phyloP scores from a whole-genome alignment of 306 rosid species.

The Oxytropis ochrocephala region DNA sequence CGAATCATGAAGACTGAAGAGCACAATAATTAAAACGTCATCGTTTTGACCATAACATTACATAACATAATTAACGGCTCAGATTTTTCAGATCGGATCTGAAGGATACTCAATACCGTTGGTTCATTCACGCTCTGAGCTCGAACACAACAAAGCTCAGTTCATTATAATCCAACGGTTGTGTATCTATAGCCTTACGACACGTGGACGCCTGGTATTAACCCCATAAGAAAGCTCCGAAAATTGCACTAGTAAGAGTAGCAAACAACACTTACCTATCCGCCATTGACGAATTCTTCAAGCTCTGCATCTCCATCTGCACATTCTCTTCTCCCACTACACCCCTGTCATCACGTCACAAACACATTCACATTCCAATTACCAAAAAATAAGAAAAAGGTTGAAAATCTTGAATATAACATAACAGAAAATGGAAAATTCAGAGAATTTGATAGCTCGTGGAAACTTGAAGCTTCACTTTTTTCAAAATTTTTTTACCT shows the following conservation, averaged over 20 bases:
- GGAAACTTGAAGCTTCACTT: background rate
- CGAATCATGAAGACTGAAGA: background rate
- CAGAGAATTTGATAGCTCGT: background rate
- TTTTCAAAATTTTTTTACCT: conserved; percentile 22
- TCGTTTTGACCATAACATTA: background rate
- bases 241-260: background rate
- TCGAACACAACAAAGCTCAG: background rate
- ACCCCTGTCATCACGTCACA: conserved; percentile 26
- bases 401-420: background rate
- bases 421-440: background rate
- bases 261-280: conserved; percentile 43
- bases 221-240: background rate
- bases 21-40: background rate
- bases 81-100: conserved; percentile 44
- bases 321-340: conserved; percentile 30
- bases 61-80: conserved; percentile 19
- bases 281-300: conserved; percentile 61
- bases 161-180: conserved; percentile 7
- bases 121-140: background rate
- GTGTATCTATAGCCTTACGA: background rate
- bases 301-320: conserved; percentile 39
- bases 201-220: conserved; percentile 19
- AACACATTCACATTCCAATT: conserved; percentile 10
- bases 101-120: background rate
- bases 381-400: background rate